phyloP scores from a whole-genome alignment of 2,329 filamentous ascomycete species.

The Fusarium sp. region DNA sequence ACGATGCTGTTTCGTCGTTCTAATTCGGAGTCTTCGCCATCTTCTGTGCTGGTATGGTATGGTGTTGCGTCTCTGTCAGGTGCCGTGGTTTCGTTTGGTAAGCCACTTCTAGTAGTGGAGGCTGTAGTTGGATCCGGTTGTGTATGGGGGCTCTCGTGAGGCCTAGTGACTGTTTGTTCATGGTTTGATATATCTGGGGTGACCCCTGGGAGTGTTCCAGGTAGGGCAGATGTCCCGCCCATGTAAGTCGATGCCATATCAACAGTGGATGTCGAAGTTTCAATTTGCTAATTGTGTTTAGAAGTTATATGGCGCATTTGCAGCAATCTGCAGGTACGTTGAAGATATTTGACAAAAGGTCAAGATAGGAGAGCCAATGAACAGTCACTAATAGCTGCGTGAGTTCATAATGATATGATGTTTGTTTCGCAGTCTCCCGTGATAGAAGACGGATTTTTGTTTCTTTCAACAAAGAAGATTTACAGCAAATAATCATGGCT shows the following conservation, averaged over 20 bases:
- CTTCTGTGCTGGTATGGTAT: slow-evolving; percentile 62
- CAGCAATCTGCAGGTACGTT: not conserved
- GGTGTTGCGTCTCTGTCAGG: slow-evolving; percentile 53
- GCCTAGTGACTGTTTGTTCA: not conserved
- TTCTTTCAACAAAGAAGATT: too few relatives aligned
- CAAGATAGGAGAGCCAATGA: not conserved
- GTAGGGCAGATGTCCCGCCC: not conserved
- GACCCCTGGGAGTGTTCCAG: not conserved
- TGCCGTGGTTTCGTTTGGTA: slow-evolving; percentile 18
- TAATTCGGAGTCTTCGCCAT: slow-evolving; percentile 56
- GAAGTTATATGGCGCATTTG: too few relatives aligned
- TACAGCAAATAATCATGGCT: too few relatives aligned
- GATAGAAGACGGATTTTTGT: too few relatives aligned
- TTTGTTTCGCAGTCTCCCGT: too few relatives aligned
- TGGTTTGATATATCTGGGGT: not conserved
- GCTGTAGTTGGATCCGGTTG: slow-evolving; percentile 5
- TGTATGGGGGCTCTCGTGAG: not conserved
- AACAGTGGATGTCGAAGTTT: not conserved
- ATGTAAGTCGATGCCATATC: slow-evolving; percentile 16
- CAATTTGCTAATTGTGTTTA: too few relatives aligned
- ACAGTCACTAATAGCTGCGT: too few relatives aligned
- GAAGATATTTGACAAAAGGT: not conserved
- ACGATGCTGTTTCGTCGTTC: slow-evolving; percentile 65
- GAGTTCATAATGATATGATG: too few relatives aligned
- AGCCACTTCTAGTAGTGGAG: slow-evolving; percentile 7